Base-by-base conservation (phyloP, 306 rosid genomes). In the Abrus pulchellus region DNA sequence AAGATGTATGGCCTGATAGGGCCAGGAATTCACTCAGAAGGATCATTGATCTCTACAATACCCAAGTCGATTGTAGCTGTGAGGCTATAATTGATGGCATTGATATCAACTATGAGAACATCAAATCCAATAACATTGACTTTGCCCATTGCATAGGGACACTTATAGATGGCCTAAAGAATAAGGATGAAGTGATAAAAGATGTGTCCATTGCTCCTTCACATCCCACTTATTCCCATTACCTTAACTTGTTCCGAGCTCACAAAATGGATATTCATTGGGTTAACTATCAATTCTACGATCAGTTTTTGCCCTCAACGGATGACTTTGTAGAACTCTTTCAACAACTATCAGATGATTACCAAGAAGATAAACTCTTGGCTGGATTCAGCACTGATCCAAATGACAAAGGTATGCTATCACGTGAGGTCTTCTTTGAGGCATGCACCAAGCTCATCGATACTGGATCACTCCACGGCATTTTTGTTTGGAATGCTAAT, bases 151-250 rank as follows among this genome's bases (percentile, higher is more conserved):
- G 5, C 14, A 72, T 71, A 1, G 76, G 76, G 4, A 0, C 34
- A 9, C 34, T 71, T 9, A 71, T 71, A 52, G 1, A 13, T 5
- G 0, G 1, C 2, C 76, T 71, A 9, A 71, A 53, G 34, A 38
- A 38, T 2, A 0, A 72, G 0, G 5, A 52, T 2, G 1, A 1
- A 0, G 0, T 20, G 4, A 1, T 2, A 20, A 29, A 40, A 28
- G 64, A 20, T 20, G 64, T 8, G 5, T 72, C 76, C 63, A 72
- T 72, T 53, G 33, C 76, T 72, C 76, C 76, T 1, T 33, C 63
- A 9, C 0, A 7, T 0, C 0, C 0, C 1, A 9, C 32, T 7
- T 1, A 1, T 3, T 0, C 5, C 20, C 34, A 52, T 12, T 72
- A 72, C 36, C 10, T 0, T 2, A 5, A 0, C n/a, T 53, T 72